Percentiles rank a stretch among this genome's conserved stretches.
Conservation (phyloP, 805 yeast species). For the Candida krabiensis region DNA sequence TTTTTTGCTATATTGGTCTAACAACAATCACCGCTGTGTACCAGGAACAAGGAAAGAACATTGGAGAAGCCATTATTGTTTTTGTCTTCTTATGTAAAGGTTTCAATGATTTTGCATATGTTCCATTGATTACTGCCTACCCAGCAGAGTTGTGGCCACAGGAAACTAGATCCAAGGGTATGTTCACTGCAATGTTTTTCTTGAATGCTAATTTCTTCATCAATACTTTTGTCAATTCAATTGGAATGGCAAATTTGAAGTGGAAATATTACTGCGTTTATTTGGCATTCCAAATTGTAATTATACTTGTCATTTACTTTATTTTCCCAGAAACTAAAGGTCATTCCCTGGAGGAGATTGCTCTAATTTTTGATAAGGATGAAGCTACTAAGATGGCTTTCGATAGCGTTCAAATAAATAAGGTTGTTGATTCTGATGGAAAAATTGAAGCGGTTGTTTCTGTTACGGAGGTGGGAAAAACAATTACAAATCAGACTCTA, state of each 20-base stretch:
- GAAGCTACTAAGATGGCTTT: background rate
- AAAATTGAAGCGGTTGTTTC: background rate
- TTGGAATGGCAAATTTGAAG: constrained; percentile 36
- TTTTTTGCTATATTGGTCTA: constrained; percentile 40
- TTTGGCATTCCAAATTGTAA: constrained; percentile 30
- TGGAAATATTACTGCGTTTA: constrained; percentile 36
- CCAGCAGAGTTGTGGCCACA: constrained; percentile 48
- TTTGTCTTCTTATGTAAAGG: constrained; percentile 28
- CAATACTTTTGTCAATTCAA: constrained; percentile 23
- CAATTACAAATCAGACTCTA: no score
- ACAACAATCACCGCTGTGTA: constrained; percentile 43
- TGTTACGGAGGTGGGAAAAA: background rate
- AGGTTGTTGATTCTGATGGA: background rate
- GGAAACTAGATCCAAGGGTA: constrained; percentile 58
- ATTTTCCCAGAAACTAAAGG: constrained; percentile 48
- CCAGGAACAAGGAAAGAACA: background rate
- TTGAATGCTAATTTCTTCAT: constrained; percentile 10
- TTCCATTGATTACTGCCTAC: constrained; percentile 45
- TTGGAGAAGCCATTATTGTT: constrained; percentile 10
- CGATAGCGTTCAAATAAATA: background rate
- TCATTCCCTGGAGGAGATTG: constrained; percentile 37
- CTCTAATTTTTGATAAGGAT: background rate
- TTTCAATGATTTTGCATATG: constrained; percentile 40
- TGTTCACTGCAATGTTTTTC: constrained; percentile 36
- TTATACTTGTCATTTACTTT: constrained; percentile 19